Conservation (phyloP, 148 eudicot genomes). For the Amaranthus palmeri region DNA sequence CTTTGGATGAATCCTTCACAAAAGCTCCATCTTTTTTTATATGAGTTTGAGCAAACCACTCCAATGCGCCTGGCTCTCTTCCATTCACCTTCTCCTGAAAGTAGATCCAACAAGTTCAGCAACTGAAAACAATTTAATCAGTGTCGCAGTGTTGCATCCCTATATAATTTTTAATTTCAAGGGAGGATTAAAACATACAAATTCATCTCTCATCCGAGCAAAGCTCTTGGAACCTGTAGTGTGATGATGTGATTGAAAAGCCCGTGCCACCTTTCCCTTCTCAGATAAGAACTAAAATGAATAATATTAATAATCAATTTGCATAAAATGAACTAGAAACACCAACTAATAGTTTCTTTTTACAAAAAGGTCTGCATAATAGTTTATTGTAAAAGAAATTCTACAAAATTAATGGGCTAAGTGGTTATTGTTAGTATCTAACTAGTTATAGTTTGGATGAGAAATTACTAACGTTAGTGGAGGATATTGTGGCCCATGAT, state of each 20-base stretch:
- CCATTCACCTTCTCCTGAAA: slow-evolving; percentile 28
- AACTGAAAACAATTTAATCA: neutral
- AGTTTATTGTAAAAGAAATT: no score
- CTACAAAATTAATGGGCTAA: no score
- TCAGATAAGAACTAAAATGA: slow-evolving; percentile 24
- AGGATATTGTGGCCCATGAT: no score
- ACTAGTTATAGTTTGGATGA: no score
- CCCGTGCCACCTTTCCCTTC: slow-evolving; percentile 34
- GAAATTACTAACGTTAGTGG: no score
- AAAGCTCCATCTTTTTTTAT: slow-evolving; percentile 31
- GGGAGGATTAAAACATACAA: slow-evolving; percentile 20
- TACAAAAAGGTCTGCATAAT: neutral
- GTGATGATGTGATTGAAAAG: slow-evolving; percentile 30
- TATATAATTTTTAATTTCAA: neutral
- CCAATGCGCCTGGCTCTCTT: slow-evolving; percentile 35
- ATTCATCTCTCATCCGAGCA: slow-evolving; percentile 38
- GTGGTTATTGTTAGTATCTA: no score
- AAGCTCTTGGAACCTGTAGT: slow-evolving; percentile 33
- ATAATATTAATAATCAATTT: neutral
- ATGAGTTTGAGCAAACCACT: slow-evolving; percentile 37
- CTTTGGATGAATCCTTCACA: slow-evolving; percentile 27
- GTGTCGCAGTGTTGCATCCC: neutral
- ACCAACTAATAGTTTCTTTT: no score
- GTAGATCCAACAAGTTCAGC: slow-evolving; percentile 1
- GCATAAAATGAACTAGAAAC: neutral